Base-by-base conservation (phyloP, 345 rosid genomes). In the Luvunga scandens region DNA sequence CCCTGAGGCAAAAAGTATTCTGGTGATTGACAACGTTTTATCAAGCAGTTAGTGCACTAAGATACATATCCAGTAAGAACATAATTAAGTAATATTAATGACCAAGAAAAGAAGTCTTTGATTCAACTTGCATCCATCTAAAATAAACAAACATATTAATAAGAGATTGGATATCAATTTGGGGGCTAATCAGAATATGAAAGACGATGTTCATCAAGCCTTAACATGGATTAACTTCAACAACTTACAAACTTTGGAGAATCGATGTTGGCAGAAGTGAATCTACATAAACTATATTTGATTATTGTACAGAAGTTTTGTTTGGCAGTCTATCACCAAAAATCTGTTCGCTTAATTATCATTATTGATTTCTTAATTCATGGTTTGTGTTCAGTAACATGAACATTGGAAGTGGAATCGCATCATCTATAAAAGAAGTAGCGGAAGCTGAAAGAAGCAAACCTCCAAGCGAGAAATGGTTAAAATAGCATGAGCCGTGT, bases 381-480 rank as follows among this genome's bases (percentile, higher is more conserved):
- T 16, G 19, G 1, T 25, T 12, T 55, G 3, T 5, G 33, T 67
- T 19, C 2, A 6, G 18, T 39, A 38, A 9, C 4, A 38, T 18
- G 67, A 73, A 38, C n/a, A 7, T 19, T 19, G 45, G 42, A 19
- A 65, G 39, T 65, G 10, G 42, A 65, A 65, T 65, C 6, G 6
- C 34, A 30, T 4, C 67, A 16, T 0, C 19, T 39, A 50, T 0
- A 30, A 24, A 21, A 48, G n/a, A 55, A 72, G n/a, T 7, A 31
- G 48, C 78, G 50, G 34, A 45, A 30, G 27, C 71, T 8, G 64
- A 62, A 69, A 2, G 33, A 34, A 34, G 57, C 71, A 24, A 76
- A 93, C 99, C 96, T 95, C 98, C 10, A 75, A 80, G 77, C 97
- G 97, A 71, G 90, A 82, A 84, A 93, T 92, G 80, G 94, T 84